phyloP scores from a whole-genome alignment of 2,329 filamentous ascomycete species.

The Talaromyces verruculosus region DNA sequence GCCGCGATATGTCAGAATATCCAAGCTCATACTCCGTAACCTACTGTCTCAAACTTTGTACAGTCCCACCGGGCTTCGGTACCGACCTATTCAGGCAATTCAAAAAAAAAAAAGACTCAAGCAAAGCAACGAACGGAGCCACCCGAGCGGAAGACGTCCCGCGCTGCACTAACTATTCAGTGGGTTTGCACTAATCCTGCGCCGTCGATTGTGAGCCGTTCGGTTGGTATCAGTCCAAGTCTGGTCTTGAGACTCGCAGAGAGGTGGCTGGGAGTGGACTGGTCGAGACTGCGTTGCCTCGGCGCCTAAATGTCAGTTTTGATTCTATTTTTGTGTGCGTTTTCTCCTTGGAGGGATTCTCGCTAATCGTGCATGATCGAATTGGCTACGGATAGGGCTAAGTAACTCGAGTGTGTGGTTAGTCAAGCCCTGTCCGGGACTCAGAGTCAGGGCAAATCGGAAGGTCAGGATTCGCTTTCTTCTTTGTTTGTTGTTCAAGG shows the following conservation, averaged over 20 bases:
- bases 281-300: background rate
- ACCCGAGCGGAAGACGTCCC: conserved; percentile 7
- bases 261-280: conserved; percentile 5
- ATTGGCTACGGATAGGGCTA: background rate
- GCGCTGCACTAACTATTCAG: background rate
- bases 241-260: background rate
- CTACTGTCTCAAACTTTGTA: background rate
- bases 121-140: background rate
- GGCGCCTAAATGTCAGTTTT: background rate
- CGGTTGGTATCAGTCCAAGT: background rate
- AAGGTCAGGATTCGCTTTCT: background rate
- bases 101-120: background rate
- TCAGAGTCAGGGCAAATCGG: background rate
- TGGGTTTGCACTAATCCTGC: background rate
- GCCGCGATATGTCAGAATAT: background rate
- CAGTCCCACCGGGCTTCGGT: background rate
- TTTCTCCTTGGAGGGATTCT: background rate
- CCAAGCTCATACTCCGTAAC: background rate
- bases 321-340: conserved; percentile 6
- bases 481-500: background rate
- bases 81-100: conserved; percentile 14
- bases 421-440: background rate
- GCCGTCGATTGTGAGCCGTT: conserved; percentile 4
- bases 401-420: background rate
- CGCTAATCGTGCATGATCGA: background rate